Evolutionary conservation across 2,329 filamentous ascomycete species (phyloP).

Genomic region (Alternaria dauci): DNA sequence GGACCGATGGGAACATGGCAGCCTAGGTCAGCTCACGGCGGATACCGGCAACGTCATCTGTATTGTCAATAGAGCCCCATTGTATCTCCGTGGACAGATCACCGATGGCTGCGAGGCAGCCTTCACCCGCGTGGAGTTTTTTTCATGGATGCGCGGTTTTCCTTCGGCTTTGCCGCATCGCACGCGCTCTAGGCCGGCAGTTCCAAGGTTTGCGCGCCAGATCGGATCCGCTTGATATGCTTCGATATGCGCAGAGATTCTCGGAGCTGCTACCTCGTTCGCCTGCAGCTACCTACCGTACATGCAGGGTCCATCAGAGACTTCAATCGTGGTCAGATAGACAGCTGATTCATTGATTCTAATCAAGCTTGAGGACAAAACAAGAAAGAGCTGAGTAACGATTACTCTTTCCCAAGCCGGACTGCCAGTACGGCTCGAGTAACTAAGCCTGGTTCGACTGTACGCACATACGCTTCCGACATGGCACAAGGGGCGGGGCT

Average conservation of each 20-base stretch:
- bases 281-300: constrained; percentile 2
- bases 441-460: background rate
- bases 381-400: constrained; percentile 26
- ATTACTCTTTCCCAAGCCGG: constrained; percentile 7
- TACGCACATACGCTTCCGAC: background rate
- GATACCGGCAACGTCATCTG: constrained; percentile 8
- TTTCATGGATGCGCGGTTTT: background rate
- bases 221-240: constrained; percentile 11
- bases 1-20: constrained; percentile 4
- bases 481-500: constrained; percentile 6
- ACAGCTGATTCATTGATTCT: background rate
- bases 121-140: constrained; percentile 6
- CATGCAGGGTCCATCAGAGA: constrained; percentile 19
- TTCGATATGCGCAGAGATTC: constrained; percentile 22
- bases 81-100: background rate
- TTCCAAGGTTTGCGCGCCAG: constrained; percentile 3
- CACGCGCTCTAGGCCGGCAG: background rate
- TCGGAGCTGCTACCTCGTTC: constrained; percentile 18
- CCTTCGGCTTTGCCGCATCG: background rate
- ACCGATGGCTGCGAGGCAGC: constrained; percentile 1
- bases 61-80: background rate
- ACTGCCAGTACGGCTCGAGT: background rate
- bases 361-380: background rate
- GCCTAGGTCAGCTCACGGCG: constrained; percentile 5
- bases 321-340: constrained; percentile 6